Conservation (phyloP, 495 filamentous ascomycete species). For the Cercophora sp. region DNA sequence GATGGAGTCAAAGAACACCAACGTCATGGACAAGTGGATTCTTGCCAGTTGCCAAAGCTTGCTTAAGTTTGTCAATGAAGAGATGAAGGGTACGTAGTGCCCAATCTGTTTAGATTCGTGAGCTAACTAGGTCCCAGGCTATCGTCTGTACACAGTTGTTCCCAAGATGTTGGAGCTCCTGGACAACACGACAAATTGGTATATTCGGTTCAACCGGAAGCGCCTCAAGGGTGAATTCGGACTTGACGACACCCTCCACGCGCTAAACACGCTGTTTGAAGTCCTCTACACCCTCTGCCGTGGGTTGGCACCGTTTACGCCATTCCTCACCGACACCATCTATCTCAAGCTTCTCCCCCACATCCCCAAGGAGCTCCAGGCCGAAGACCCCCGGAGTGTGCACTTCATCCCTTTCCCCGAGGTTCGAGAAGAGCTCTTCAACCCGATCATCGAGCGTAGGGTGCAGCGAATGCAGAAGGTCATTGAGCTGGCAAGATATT, state of each 20-base stretch:
- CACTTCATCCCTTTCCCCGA: conserved; percentile 92
- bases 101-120: no score
- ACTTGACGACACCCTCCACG: conserved; percentile 74
- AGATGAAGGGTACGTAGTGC: conserved; percentile 81
- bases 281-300: conserved; percentile 85
- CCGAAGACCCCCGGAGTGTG: conserved; percentile 73
- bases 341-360: conserved; percentile 76
- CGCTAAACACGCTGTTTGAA: conserved; percentile 95
- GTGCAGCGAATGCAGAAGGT: conserved; percentile 92
- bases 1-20: conserved; percentile 70
- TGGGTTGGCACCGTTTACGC: conserved; percentile 88
- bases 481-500: conserved; percentile 82
- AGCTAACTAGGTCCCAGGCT: conserved; percentile 42
- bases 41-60: conserved; percentile 89
- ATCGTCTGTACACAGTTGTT: conserved; percentile 91
- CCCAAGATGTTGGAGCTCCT: conserved; percentile 83
- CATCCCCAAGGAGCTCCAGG: conserved; percentile 55
- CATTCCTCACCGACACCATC: conserved; percentile 93
- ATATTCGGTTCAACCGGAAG: conserved; percentile 97
- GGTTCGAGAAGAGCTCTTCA: conserved; percentile 81
- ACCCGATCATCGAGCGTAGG: conserved; percentile 77
- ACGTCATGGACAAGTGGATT: conserved; percentile 98
- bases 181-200: conserved; percentile 98
- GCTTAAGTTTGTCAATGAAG: conserved; percentile 87
- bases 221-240: conserved; percentile 93